phyloP scores from a whole-genome alignment of 2,329 filamentous ascomycete species.

The Emmonsiellopsis sp. region DNA sequence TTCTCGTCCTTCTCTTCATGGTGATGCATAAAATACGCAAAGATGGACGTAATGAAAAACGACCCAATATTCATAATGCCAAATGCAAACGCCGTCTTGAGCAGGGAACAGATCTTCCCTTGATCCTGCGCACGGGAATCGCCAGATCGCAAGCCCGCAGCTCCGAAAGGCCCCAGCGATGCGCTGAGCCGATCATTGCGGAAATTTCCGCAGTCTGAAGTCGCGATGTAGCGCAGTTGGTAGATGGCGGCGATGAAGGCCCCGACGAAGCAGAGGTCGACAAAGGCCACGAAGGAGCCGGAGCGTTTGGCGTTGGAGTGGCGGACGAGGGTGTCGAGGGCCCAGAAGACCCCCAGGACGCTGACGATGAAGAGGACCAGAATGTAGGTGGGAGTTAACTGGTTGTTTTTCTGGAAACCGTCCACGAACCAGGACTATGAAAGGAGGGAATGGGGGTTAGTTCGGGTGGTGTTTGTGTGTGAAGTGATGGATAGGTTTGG shows the following conservation, averaged over 20 bases:
- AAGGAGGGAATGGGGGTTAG: background rate
- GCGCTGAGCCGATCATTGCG: constrained; percentile 44
- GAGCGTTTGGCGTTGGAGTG: constrained; percentile 52
- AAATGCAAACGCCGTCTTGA: constrained; percentile 83
- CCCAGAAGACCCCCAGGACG: constrained; percentile 53
- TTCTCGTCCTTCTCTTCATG: constrained; percentile 30
- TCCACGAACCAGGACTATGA: constrained; percentile 51
- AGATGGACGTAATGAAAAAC: constrained; percentile 66
- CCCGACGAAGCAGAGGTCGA: constrained; percentile 55
- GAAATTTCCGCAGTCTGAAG: constrained; percentile 60
- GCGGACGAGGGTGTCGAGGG: constrained; percentile 51
- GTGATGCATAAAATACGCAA: constrained; percentile 47
- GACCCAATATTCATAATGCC: constrained; percentile 80
- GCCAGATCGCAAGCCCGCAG: constrained; percentile 39
- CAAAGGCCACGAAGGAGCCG: constrained; percentile 49
- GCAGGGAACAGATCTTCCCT: constrained; percentile 78
- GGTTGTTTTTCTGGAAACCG: constrained; percentile 47
- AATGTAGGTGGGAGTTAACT: constrained; percentile 52
- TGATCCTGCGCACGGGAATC: constrained; percentile 44
- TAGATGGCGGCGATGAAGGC: constrained; percentile 56
- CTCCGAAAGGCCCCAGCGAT: constrained; percentile 54
- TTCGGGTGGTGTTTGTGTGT: constrained; percentile 1
- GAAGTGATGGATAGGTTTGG: background rate
- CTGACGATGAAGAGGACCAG: constrained; percentile 58
- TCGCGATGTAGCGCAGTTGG: constrained; percentile 46